Evolutionary conservation across 2,329 filamentous ascomycete genomes (phyloP).

Genomic region (Botrytis sinoallii): DNA sequence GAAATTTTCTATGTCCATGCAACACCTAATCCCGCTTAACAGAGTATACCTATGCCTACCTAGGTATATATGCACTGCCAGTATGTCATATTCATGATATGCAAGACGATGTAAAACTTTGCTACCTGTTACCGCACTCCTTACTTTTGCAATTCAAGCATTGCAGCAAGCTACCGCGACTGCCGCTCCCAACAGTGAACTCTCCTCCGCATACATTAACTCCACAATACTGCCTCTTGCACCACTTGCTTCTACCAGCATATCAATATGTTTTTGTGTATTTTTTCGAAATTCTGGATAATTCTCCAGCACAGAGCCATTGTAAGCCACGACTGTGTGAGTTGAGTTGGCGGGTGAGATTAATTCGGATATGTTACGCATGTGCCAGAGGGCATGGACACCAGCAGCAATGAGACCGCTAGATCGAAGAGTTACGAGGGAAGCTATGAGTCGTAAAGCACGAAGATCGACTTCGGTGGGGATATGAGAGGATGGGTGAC

Average conservation of each 20-base stretch:
- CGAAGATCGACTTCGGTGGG: conserved; percentile 49
- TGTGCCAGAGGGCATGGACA: conserved; percentile 57
- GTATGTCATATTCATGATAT: not conserved
- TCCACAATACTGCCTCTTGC: conserved; percentile 48
- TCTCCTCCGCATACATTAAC: conserved; percentile 68
- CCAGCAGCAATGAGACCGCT: conserved; percentile 58
- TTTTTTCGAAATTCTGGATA: conserved; percentile 65
- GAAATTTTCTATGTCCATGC: not conserved
- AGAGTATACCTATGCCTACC: not conserved
- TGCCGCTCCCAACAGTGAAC: conserved; percentile 71
- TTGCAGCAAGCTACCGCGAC: conserved; percentile 56
- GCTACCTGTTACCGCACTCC: not conserved
- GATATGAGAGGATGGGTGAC: conserved; percentile 46
- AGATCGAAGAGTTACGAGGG: conserved; percentile 55
- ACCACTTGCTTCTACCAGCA: conserved; percentile 48
- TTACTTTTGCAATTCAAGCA: not conserved
- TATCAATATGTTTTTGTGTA: conserved; percentile 63
- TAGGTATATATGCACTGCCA: not conserved
- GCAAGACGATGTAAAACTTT: not conserved
- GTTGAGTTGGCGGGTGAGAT: conserved; percentile 37
- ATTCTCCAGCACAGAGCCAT: conserved; percentile 75
- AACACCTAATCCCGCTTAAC: not conserved
- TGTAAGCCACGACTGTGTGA: conserved; percentile 67
- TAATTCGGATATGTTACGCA: conserved; percentile 44
- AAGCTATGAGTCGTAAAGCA: conserved; percentile 52